These are phyloP conservation scores for Pythium aristosporum DNA, from an alignment of 352 stramenopile genomes.

Conservation along the genomic window DNA sequence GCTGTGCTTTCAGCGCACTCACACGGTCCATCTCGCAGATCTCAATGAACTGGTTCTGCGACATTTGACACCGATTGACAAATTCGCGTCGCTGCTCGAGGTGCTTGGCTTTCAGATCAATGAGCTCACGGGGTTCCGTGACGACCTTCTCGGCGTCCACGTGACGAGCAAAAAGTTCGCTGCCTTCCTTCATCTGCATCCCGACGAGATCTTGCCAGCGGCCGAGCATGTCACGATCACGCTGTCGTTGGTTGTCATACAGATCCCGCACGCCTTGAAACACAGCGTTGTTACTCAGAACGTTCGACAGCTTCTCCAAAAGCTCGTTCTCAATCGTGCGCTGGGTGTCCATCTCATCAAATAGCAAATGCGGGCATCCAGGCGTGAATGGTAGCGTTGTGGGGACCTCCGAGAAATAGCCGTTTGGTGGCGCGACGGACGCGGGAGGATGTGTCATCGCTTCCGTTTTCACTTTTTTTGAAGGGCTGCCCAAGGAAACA, in stretches of 20 bases:
- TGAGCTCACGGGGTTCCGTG: conserved; percentile 44
- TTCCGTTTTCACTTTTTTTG: conserved; percentile 19
- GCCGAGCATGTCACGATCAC: conserved; percentile 70
- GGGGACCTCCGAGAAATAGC: conserved; percentile 56
- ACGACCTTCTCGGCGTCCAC: conserved; percentile 44
- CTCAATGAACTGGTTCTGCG: conserved; percentile 77
- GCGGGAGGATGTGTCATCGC: not conserved
- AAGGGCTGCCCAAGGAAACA: not conserved
- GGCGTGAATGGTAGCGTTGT: conserved; percentile 53
- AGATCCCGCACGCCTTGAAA: conserved; percentile 70
- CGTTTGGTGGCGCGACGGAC: not conserved
- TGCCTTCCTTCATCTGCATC: conserved; percentile 85
- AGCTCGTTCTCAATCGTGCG: conserved; percentile 42
- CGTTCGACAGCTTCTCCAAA: conserved; percentile 57
- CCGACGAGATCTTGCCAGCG: conserved; percentile 77
- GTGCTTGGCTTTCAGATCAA: conserved; percentile 62
- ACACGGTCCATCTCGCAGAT: conserved; percentile 66
- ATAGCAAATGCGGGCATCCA: conserved; percentile 62
- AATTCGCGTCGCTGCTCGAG: conserved; percentile 69
- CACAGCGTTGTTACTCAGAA: conserved; percentile 59
- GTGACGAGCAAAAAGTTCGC: conserved; percentile 63
- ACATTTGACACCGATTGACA: conserved; percentile 62
- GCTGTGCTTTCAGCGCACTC: conserved; percentile 60
- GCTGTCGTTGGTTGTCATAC: conserved; percentile 52
- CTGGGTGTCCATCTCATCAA: conserved; percentile 46